These are phyloP conservation scores for Microascus cirrosus DNA, from an alignment of 2,329 filamentous ascomycete genomes.

Conservation along the genomic window DNA sequence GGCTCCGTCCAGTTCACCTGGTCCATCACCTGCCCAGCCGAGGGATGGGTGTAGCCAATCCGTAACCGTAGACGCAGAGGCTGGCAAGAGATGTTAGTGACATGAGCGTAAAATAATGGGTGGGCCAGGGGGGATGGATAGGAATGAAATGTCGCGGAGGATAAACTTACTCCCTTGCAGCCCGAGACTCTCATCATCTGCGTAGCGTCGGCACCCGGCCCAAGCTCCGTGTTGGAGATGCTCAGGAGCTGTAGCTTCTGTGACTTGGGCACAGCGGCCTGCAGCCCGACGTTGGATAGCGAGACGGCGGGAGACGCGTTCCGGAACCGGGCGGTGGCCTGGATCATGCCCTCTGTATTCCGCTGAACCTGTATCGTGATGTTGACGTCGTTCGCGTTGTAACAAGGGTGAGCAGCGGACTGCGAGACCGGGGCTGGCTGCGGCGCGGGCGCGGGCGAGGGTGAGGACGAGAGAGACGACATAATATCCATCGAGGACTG, in stretches of 20 bases:
- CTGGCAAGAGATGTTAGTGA: constrained; percentile 30
- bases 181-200: constrained; percentile 83
- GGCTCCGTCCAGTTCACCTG: constrained; percentile 97
- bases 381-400: constrained; percentile 74
- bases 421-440: constrained; percentile 9
- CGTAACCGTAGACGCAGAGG: constrained; percentile 76
- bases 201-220: constrained; percentile 68
- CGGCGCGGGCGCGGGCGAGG: constrained; percentile 28
- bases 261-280: constrained; percentile 92
- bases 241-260: constrained; percentile 88
- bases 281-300: constrained; percentile 68
- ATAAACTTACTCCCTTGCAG: constrained; percentile 71
- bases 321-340: constrained; percentile 73
- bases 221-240: constrained; percentile 72
- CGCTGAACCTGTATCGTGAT: constrained; percentile 78
- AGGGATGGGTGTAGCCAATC: constrained; percentile 66
- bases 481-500: constrained; percentile 35
- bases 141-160: background rate
- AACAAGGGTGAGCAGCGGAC: constrained; percentile 50
- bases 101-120: background rate
- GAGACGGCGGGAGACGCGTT: constrained; percentile 58
- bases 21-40: constrained; percentile 63
- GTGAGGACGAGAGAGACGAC: constrained; percentile 18
- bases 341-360: constrained; percentile 66
- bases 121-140: background rate